phyloP scores from a whole-genome alignment of 768 basidiomycete species.

The Hortiboletus flavorubellus region DNA sequence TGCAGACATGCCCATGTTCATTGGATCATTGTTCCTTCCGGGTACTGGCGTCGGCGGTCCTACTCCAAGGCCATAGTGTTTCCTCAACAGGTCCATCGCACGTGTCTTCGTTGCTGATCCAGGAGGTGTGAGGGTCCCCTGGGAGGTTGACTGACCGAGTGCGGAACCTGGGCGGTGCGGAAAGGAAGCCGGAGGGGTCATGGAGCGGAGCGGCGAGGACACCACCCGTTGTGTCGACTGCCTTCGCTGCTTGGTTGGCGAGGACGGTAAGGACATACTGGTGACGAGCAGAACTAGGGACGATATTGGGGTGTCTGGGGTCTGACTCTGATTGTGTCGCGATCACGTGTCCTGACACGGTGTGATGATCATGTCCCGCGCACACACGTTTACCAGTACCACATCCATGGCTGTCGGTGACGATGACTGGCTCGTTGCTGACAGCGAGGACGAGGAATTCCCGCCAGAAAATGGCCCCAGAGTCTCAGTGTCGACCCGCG shows the following conservation, averaged over 20 bases:
- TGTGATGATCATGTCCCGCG: constrained; percentile 1
- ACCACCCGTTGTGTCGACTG: constrained; percentile 34
- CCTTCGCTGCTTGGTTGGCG: constrained; percentile 16
- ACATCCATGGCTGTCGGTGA: constrained; percentile 10
- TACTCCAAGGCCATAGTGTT: constrained; percentile 85
- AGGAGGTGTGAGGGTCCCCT: constrained; percentile 26
- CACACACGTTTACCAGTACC: background rate
- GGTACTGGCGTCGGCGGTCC: constrained; percentile 62
- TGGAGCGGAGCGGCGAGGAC: constrained; percentile 45
- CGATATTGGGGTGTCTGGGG: background rate
- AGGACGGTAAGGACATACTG: constrained; percentile 13
- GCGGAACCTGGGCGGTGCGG: constrained; percentile 15
- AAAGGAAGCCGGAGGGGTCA: constrained; percentile 31
- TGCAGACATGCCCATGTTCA: constrained; percentile 65
- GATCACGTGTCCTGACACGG: constrained; percentile 25
- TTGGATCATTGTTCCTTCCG: constrained; percentile 63
- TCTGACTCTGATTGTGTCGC: constrained; percentile 2
- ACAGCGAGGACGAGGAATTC: constrained; percentile 43
- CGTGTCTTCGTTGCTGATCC: constrained; percentile 44
- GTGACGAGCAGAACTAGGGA: background rate
- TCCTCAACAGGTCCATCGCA: constrained; percentile 75
- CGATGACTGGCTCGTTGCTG: constrained; percentile 46
- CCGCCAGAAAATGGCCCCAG: background rate
- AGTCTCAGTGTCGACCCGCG: background rate
- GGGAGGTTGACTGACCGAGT: constrained; percentile 22